Evolutionary conservation across 1,284 basidiomycete genomes (phyloP).

Genomic region (Anthracocystis setariae): DNA sequence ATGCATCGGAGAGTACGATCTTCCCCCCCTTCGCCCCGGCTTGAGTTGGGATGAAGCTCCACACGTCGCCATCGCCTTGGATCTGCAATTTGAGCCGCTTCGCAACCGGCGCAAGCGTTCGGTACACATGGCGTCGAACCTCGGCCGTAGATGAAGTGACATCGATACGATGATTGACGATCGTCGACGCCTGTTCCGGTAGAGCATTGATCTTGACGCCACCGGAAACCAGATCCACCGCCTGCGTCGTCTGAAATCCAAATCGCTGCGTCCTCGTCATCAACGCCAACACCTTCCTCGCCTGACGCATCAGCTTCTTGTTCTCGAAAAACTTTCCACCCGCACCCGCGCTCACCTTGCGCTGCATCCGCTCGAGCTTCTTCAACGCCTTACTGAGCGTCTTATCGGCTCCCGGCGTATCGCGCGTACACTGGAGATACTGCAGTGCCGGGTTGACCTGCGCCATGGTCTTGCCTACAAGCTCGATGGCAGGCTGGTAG

Average conservation of each 20-base stretch:
- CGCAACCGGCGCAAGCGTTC: constrained; percentile 70
- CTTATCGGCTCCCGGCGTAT: constrained; percentile 71
- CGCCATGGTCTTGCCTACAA: constrained; percentile 19
- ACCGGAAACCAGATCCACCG: constrained; percentile 75
- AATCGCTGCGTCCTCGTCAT: constrained; percentile 64
- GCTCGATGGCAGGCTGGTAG: constrained; percentile 66
- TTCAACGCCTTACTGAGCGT: constrained; percentile 69
- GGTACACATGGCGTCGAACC: constrained; percentile 70
- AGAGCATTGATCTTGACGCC: constrained; percentile 77
- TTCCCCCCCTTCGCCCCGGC: background rate
- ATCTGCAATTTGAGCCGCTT: constrained; percentile 72
- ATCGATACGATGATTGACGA: constrained; percentile 75
- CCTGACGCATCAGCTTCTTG: constrained; percentile 15
- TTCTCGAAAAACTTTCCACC: background rate
- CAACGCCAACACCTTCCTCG: constrained; percentile 12
- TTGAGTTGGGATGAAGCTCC: constrained; percentile 15
- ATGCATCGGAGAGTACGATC: constrained; percentile 66
- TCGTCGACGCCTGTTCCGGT: constrained; percentile 73
- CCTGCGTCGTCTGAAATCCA: constrained; percentile 76
- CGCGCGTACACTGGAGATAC: constrained; percentile 71
- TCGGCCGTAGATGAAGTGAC: constrained; percentile 71
- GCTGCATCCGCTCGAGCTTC: constrained; percentile 67
- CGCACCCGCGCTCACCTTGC: constrained; percentile 1
- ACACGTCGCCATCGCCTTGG: constrained; percentile 38
- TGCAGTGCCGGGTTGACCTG: constrained; percentile 69